Evolutionary conservation across 208 protist genomes (phyloP), one percentile per base, ranked within the genome.

Genomic region (Porcisia hertigi): DNA sequence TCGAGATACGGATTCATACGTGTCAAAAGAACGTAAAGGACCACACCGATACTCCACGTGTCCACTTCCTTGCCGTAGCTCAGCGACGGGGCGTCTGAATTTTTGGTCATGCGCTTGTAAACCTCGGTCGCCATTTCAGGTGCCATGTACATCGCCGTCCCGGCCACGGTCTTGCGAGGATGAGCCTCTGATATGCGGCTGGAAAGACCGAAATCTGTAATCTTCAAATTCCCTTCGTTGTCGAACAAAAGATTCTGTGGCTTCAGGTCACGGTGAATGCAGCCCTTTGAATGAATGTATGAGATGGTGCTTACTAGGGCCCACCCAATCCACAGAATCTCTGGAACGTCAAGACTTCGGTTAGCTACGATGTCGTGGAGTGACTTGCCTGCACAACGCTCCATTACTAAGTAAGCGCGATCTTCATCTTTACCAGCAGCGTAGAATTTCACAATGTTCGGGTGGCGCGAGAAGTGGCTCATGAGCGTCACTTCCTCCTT

Each of bases 211-310:
- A 98, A 97, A 77, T 98, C 95, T 41, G 92, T 96, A n/a, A 98
- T 89, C 80, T 98, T 98, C 47, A 98, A 74, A 66, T 95, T 97
- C 11, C 93, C 93, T 49, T 94, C 76, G 74, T 84, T 83, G 76
- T 98, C 95, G 77, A 98, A 97, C 52, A 98, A 79, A 18, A 98
- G 83, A 81, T 98, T 98, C 62, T 95, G 89, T 57, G 94, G 92
- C 77, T 98, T 98, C 57, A 98, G 71, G 67, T 98, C 95, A 39
- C 95, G 80, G 62, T 98, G 94, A 77, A 97, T 96, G 69, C 92
- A 96, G 14, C 88, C 90, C 67, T 95, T 92, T 0, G 89, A 86
- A 74, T 98, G 93, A 54, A 97, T 86, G 82, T 94, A 96, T 5
- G 84, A 79, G 23, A 97, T 87, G 41, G 95, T 96, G 76, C 88